Base-by-base conservation (phyloP, 192 early-diverging fungal genomes). In the Linnemannia hyalina region DNA sequence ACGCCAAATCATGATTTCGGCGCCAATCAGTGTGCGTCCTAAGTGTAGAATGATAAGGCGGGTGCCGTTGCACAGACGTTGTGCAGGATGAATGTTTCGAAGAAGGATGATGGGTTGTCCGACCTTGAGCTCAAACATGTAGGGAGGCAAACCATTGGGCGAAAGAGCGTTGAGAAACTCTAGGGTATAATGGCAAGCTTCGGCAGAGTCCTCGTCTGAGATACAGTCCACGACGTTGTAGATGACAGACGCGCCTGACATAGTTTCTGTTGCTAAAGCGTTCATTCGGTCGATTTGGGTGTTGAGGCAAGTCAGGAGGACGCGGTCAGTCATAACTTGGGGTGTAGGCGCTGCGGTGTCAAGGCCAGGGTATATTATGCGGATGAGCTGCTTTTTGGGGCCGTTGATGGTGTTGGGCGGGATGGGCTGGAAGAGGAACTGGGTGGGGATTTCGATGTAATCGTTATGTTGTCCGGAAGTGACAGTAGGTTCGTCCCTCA, bases 41-140 rank as follows among this genome's bases (percentile, higher is more conserved):
- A 84, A 35, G 22, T 78, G 46, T 63, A 18, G 36, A 20, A 79
- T 32, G 26, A 68, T 73, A 11, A 84, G 77, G 2, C 77, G n/a
- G 26, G 77, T 83, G 15, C 77, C 77, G 57, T 84, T 84, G 46
- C 82, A 79, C 44, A 79, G 41, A n/a, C n/a, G n/a, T n/a, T n/a
- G n/a, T n/a, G n/a, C n/a, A n/a, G n/a, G n/a, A n/a, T n/a, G n/a
- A n/a, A n/a, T n/a, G n/a, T n/a, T n/a, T n/a, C n/a, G n/a, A 11
- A 84, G 47, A 13, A 84, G 70, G 6, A 79, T 75, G 10, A 78
- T 55, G 29, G 82, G 82, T 22, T 75, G 65, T 0, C 49, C 49
- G 32, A 78, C 46, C 42, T n/a, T 84, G 36, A 84, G 77, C 1
- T 73, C n/a, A 23, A 84, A 68, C 41, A 40, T 57, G 20, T 63